Base-by-base conservation (phyloP, 441 rosid species). In the Iberis amara region DNA sequence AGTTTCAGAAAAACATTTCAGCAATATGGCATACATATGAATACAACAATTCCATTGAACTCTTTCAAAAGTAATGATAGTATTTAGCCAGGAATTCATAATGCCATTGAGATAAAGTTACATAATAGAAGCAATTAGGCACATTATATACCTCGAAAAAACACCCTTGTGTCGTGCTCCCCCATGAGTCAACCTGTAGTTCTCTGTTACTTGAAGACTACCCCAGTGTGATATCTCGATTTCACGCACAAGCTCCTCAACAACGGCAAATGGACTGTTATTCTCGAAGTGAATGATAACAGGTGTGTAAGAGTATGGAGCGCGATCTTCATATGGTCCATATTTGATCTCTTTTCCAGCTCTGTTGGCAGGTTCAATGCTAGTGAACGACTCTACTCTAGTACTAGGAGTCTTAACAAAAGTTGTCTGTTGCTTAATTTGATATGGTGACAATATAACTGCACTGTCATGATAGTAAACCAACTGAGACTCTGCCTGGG, bases 141-240 rank as follows among this genome's bases (percentile, higher is more conserved):
- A 33, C 35, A 65, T 64, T 43, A 47, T 57, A 26, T 70, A 86
- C 99, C 97, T 84, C 27, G 97, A 94, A 71, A 94, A 94, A 41
- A 86, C 79, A 49, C 97, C 99, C 72, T 82, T 94, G 72, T 85
- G 99, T 5, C 76, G 81, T 21, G 99, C 99, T 68, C 99, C 95
- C 6, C 84, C 92, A 49, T 89, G 97, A 69, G 71, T 81, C 84
- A 94, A 72, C 57, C 54, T 79, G 72, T 86, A 94, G 15, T 76
- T 81, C 72, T 94, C 99, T 27, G 97, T 94, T 36, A 94, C 55
- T 77, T 86, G 99, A 72, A 94, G 42, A 69, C 71, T 94, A 39
- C 99, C 99, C 99, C 99, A 94, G 67, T 94, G 99, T 56, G 99
- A 94, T 73, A 94, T 75, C 71, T 94, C 99, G 42, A 94, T 73